Base-by-base conservation (phyloP, 805 yeast species). In the Kodamaea sagamina region DNA sequence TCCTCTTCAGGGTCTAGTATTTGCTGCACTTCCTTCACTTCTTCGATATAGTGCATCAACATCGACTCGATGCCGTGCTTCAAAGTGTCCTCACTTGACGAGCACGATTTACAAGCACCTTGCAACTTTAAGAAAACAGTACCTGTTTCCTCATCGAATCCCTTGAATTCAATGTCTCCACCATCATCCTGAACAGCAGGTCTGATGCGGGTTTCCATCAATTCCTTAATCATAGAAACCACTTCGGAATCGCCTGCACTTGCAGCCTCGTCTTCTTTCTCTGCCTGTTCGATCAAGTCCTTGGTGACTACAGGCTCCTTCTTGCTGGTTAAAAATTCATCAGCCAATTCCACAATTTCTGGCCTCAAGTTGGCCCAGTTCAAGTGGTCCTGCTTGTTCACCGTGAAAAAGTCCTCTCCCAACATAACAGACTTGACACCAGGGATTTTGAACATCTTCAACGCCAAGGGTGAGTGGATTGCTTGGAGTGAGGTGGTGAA, bases 181-280 rank as follows among this genome's bases (percentile, higher is more conserved):
- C 99, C 99, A 58, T 93, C 99, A 57, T 93, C 99, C 68, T 89
- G 96, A 45, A 93, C 89, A 1, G 98, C 97, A 1, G 99, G 99
- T 58, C 97, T 82, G 40, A 93, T 90, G 60, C 97, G 81, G 1
- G 99, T 93, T 47, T 86, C 95, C 44, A 95, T 84, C 44, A 93
- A 74, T 59, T 93, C 98, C 54, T 89, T 86, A 57, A 93, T 89
- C 85, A 90, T 85, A 22, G 86, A 81, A 34, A 89, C 85, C 1
- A 89, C 79, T 65, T 92, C 98, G 22, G 61, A 53, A 47, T 70
- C 75, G 28, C 66, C 63, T 37, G 84, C 95, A 8, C 61, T 62
- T 4, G 75, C 78, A 32, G 70, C 71, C 3, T 74, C 68, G 29
- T 65, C 73, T 40, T 67, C 64, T 10, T 64, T 61, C 35, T 67